Conservation (phyloP, 2,329 filamentous ascomycete genomes). For the Xylariomycetidae sp. region DNA sequence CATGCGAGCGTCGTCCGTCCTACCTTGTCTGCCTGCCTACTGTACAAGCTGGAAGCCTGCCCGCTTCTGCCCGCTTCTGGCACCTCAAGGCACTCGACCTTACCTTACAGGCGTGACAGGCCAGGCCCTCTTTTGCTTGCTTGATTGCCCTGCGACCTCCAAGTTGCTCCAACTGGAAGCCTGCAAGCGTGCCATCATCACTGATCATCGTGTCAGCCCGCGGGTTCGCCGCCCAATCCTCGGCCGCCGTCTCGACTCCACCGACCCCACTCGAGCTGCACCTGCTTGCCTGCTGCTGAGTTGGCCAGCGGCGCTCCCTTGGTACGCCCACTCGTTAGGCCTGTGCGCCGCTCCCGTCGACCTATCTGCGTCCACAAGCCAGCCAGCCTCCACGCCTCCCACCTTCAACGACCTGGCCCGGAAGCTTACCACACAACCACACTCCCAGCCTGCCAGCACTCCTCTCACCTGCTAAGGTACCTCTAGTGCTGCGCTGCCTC, state of each 20-base stretch:
- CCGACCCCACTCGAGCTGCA: constrained; percentile 10
- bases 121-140: not conserved
- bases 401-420: constrained; percentile 5
- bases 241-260: constrained; percentile 13
- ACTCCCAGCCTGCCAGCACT: not conserved
- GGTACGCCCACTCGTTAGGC: constrained; percentile 10
- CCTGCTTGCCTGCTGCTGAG: constrained; percentile 23
- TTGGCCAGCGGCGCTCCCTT: constrained; percentile 23
- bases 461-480: not conserved
- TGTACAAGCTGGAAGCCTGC: no score
- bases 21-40: no score
- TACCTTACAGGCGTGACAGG: not conserved
- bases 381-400: constrained; percentile 3
- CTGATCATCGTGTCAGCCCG: constrained; percentile 25
- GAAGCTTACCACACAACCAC: not conserved
- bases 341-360: not conserved
- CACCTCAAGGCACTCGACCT: not conserved
- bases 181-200: constrained; percentile 10
- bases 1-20: constrained; percentile 13
- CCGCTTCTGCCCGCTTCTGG: not conserved
- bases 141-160: not conserved
- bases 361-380: not conserved
- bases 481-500: constrained; percentile 2
- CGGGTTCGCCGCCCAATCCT: constrained; percentile 24
- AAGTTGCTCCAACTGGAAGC: constrained; percentile 5